Conservation (phyloP, 305 asterid species). For the Ilex paraguariensis region DNA sequence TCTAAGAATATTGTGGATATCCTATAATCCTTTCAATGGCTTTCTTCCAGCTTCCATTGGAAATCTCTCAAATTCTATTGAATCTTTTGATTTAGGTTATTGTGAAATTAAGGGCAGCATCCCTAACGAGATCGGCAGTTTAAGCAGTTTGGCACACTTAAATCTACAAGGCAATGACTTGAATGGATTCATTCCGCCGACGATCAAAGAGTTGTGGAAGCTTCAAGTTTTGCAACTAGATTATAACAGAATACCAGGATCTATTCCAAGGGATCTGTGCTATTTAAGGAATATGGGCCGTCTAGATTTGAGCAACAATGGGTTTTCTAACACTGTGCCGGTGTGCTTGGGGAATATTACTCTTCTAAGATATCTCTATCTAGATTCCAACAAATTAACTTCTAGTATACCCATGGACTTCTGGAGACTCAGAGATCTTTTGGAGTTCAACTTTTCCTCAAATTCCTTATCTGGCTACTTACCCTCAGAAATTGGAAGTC, state of each 20-base stretch:
- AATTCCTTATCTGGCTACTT: background rate
- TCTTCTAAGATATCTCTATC: background rate
- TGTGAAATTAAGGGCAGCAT: conserved; percentile 28
- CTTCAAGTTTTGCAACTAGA: background rate
- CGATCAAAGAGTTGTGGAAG: background rate
- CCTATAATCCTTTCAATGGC: conserved; percentile 28
- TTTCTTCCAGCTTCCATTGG: conserved; percentile 35
- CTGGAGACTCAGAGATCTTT: background rate
- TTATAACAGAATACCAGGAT: background rate
- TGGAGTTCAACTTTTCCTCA: background rate
- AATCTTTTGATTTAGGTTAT: background rate
- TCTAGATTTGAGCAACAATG: background rate
- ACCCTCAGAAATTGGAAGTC: background rate
- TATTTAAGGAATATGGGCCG: background rate
- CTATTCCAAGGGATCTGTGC: background rate
- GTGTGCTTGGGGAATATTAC: background rate
- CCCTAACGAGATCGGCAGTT: conserved; percentile 19
- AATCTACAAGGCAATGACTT: background rate
- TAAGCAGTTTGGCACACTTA: background rate
- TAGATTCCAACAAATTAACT: background rate
- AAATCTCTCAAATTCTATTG: conserved; percentile 29
- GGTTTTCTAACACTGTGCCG: background rate
- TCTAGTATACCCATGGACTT: background rate
- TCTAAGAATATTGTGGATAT: conserved; percentile 11
- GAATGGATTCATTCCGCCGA: background rate